Evolutionary conservation across 108 stramenopile genomes (phyloP).

Genomic region (Fragilaria radians): DNA sequence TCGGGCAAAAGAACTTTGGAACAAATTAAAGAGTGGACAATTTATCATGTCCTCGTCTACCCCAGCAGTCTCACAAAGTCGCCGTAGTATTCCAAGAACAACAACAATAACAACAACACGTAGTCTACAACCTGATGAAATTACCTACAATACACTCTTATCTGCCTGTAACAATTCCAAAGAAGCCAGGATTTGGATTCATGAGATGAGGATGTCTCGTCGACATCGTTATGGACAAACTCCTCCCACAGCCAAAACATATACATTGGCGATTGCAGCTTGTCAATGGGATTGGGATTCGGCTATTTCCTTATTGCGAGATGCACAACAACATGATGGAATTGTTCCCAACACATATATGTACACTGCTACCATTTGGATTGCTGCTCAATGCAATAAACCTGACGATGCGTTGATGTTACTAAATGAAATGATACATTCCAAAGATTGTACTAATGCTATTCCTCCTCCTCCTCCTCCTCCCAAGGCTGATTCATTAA

Average conservation of each 20-base stretch:
- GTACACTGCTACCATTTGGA: conserved; percentile 72
- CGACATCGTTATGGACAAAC: conserved; percentile 44
- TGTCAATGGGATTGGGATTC: conserved; percentile 43
- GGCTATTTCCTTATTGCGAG: conserved; percentile 24
- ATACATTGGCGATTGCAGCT: conserved; percentile 48
- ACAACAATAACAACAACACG: not conserved
- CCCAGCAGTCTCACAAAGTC: not conserved
- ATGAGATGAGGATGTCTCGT: conserved; percentile 60
- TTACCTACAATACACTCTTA: conserved; percentile 47
- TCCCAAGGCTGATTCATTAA: conserved; percentile 2
- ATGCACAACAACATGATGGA: conserved; percentile 35
- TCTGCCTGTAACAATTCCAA: conserved; percentile 29
- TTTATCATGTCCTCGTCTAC: not conserved
- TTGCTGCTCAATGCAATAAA: conserved; percentile 41
- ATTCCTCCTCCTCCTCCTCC: no score
- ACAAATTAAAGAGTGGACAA: conserved; percentile 31
- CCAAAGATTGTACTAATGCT: conserved; percentile 14
- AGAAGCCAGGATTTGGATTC: conserved; percentile 21
- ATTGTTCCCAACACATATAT: conserved; percentile 49
- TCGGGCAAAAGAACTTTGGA: conserved; percentile 19
- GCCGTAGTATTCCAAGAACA: not conserved
- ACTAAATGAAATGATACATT: conserved; percentile 51
- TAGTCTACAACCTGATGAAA: conserved; percentile 24
- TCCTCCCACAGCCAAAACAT: conserved; percentile 41
- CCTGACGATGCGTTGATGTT: conserved; percentile 27